Evolutionary conservation across 176 grass and related monocot genomes (phyloP), one percentile per base, ranked within the genome.

Genomic region (Avena sativa): DNA sequence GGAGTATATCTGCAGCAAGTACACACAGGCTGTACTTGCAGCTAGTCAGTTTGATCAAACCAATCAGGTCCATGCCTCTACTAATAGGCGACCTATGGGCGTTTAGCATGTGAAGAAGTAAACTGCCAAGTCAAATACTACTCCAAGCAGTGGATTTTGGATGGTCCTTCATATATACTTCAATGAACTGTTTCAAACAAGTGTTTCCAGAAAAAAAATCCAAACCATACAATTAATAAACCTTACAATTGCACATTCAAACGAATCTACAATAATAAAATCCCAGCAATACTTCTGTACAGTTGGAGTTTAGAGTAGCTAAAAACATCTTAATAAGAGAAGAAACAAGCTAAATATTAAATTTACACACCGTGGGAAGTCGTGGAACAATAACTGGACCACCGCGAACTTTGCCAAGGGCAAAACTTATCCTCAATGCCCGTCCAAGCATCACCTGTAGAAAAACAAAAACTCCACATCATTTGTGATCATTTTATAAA

Each of bases 351-450:
- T 46, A 46, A 77, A 51, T 51, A 7, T 78, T 83, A 88, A 84
- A 49, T 46, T 34, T 88, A 87, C 62, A 63, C 44, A 59, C 81
- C 66, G 2, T 79, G 23, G 89, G 90, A 83, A 95, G 82, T 81
- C 79, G 89, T 80, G 91, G 90, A 87, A 93, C 89, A 76, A 98
- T 87, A 81, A 92, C 56, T 71, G 90, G 86, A 32, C 78, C 84
- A 87, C 91, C 91, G 53, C 81, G 81, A 79, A 95, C 91, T 86
- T 86, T 95, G 81, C 89, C 96, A 69, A 93, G 84, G 68, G 91
- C 91, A 98, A 86, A 98, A 93, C 88, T 95, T 92, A 95, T 98
- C 80, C 93, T 80, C 49, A 98, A 76, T 14, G 90, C 86, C 11
- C 90, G 75, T 14, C 95, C 95, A 60, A 98, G 77, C 79, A 98